A percentile compares a stretch with the other conserved stretches of the same genome.
These are phyloP conservation scores for Phylloporus rhodoxanthus DNA, from an alignment of 768 basidiomycete species.

Conservation along the genomic window DNA sequence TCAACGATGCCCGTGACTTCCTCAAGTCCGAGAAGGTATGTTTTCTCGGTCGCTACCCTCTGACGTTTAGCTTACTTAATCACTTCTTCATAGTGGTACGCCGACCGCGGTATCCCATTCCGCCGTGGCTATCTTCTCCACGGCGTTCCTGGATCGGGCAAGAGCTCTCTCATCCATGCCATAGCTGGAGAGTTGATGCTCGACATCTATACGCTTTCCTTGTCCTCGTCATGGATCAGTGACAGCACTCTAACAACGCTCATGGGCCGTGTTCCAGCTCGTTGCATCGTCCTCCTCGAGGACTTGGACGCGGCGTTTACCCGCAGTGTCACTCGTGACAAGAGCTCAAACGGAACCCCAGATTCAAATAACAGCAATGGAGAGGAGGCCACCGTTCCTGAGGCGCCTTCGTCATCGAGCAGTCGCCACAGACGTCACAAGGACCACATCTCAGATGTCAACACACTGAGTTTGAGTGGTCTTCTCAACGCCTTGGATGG, in stretches of 20 bases:
- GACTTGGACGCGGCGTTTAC: slow-evolving; percentile 89
- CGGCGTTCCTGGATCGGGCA: slow-evolving; percentile 81
- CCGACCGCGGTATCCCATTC: slow-evolving; percentile 90
- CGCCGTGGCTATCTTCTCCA: slow-evolving; percentile 82
- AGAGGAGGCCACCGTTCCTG: slow-evolving; percentile 28
- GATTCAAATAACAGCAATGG: slow-evolving; percentile 32
- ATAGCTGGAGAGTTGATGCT: slow-evolving; percentile 85
- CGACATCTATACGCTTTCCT: slow-evolving; percentile 86
- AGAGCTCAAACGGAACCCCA: slow-evolving; percentile 42
- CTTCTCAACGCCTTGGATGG: slow-evolving; percentile 82
- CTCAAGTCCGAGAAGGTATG: slow-evolving; percentile 74
- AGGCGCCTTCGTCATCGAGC: slow-evolving; percentile 29
- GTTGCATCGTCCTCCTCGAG: slow-evolving; percentile 82
- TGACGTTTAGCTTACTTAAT: neutral
- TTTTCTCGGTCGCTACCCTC: slow-evolving; percentile 1
- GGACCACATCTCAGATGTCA: slow-evolving; percentile 67
- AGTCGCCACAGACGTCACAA: slow-evolving; percentile 43
- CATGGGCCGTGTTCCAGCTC: slow-evolving; percentile 81
- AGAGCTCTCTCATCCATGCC: slow-evolving; percentile 81
- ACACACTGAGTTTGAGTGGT: slow-evolving; percentile 76
- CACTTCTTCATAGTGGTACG: slow-evolving; percentile 64
- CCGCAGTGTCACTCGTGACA: slow-evolving; percentile 63
- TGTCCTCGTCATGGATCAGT: slow-evolving; percentile 82
- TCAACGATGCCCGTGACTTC: slow-evolving; percentile 78
- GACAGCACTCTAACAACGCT: slow-evolving; percentile 81